Conservation (phyloP, 371 early-diverging fungal species). For the Chytridium lagenaria region DNA sequence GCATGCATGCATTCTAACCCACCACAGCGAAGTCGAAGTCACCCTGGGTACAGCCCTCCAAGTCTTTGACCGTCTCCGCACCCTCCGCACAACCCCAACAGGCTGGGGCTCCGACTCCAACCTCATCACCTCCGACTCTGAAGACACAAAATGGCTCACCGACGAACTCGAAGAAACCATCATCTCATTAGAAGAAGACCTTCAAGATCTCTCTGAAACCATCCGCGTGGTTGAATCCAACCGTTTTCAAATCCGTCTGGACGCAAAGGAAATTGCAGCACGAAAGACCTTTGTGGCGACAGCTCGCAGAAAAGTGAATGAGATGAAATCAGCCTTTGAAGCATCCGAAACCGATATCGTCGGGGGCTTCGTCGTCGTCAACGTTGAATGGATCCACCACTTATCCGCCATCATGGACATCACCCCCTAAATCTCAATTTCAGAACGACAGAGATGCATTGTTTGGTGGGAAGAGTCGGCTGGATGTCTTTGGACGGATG, state of each 20-base stretch:
- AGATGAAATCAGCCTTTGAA: constrained; percentile 4
- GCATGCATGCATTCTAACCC: not conserved
- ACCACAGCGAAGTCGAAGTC: constrained; percentile 37
- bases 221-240: constrained; percentile 47
- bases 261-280: constrained; percentile 36
- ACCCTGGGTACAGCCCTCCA: constrained; percentile 26
- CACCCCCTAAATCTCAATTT: too few species aligned
- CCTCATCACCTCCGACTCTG: not conserved
- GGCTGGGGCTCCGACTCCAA: not conserved
- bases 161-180: constrained; percentile 32
- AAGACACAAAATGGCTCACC: constrained; percentile 22
- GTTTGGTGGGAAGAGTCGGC: too few species aligned
- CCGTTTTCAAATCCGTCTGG: constrained; percentile 45
- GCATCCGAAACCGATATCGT: too few species aligned
- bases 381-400: too few species aligned
- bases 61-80: constrained; percentile 14
- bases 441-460: too few species aligned
- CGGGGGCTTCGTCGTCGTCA: too few species aligned
- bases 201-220: constrained; percentile 49
- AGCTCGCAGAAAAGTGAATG: constrained; percentile 29
- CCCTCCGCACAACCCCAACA: constrained; percentile 11
- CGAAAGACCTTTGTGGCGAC: constrained; percentile 46
- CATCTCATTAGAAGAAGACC: constrained; percentile 39
- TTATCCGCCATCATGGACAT: too few species aligned
- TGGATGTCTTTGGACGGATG: too few species aligned